Conservation (phyloP, 2,329 filamentous ascomycete species). For the Sordariomycetes sp. region DNA sequence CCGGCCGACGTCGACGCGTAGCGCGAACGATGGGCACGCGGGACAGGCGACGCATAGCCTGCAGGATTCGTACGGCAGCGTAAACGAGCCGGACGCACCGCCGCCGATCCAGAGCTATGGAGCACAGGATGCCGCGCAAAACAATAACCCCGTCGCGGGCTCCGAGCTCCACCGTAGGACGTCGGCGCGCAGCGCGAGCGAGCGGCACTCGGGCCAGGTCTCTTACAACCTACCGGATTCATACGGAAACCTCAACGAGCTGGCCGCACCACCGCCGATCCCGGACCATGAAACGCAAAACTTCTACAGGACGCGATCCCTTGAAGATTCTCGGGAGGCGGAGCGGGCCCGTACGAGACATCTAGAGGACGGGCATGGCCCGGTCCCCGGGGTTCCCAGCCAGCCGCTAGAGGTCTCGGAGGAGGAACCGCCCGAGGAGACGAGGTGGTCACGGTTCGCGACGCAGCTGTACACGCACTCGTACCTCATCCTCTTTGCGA, state of each 20-base stretch:
- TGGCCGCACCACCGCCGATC: slow-evolving; percentile 16
- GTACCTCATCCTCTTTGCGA: slow-evolving; percentile 73
- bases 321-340: neutral
- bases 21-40: neutral
- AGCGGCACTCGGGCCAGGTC: neutral
- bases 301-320: neutral
- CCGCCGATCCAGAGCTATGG: slow-evolving; percentile 9
- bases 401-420: neutral
- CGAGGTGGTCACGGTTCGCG: neutral
- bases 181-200: slow-evolving; percentile 7
- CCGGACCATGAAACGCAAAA: neutral
- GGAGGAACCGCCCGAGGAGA: neutral
- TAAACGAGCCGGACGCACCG: slow-evolving; percentile 8
- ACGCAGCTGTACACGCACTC: slow-evolving; percentile 56
- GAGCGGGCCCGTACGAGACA: neutral
- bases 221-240: slow-evolving; percentile 13
- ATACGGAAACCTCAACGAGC: slow-evolving; percentile 29
- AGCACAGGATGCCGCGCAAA: slow-evolving; percentile 1
- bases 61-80: neutral
- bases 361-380: neutral
- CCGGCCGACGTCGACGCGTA: neutral
- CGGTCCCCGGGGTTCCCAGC: neutral
- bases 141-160: neutral
- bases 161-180: neutral
- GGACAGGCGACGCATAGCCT: neutral